phyloP scores from a whole-genome alignment of 768 basidiomycete genomes.

The Boletellus sp. region DNA sequence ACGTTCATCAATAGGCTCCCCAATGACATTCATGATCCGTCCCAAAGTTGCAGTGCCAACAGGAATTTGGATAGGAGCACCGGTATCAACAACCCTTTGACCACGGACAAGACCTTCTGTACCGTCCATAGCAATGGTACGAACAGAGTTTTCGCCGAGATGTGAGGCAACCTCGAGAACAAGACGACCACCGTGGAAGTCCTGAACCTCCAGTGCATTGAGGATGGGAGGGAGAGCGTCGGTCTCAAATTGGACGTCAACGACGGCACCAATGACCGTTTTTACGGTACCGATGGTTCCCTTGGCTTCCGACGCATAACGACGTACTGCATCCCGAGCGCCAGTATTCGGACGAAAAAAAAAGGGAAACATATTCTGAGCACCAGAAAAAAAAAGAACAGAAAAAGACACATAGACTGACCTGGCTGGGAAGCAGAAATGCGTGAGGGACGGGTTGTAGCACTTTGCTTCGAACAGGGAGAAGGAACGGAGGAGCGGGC shows the following conservation, averaged over 20 bases:
- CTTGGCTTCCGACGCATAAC: constrained; percentile 90
- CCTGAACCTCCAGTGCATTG: constrained; percentile 97
- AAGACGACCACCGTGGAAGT: constrained; percentile 91
- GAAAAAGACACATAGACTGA: constrained; percentile 33
- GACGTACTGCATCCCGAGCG: constrained; percentile 50
- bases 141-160: constrained; percentile 97
- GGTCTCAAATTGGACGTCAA: constrained; percentile 97
- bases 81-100: constrained; percentile 95
- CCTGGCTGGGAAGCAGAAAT: constrained; percentile 49
- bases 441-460: constrained; percentile 47
- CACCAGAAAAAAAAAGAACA: neutral
- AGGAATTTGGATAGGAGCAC: constrained; percentile 93
- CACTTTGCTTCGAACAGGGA: constrained; percentile 42
- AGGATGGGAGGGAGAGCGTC: constrained; percentile 92
- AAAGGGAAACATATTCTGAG: constrained; percentile 3
- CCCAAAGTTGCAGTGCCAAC: constrained; percentile 94
- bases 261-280: constrained; percentile 99
- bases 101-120: constrained; percentile 99
- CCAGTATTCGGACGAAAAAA: neutral
- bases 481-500: constrained; percentile 48
- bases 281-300: constrained; percentile 75
- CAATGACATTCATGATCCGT: constrained; percentile 99
- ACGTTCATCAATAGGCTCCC: constrained; percentile 99
- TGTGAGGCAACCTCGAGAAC: constrained; percentile 99
- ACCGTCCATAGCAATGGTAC: constrained; percentile 99